Evolutionary conservation across 192 early-diverging fungal species (phyloP), one percentile per base, ranked within the genome.

Genomic region (Coemansia sp.): DNA sequence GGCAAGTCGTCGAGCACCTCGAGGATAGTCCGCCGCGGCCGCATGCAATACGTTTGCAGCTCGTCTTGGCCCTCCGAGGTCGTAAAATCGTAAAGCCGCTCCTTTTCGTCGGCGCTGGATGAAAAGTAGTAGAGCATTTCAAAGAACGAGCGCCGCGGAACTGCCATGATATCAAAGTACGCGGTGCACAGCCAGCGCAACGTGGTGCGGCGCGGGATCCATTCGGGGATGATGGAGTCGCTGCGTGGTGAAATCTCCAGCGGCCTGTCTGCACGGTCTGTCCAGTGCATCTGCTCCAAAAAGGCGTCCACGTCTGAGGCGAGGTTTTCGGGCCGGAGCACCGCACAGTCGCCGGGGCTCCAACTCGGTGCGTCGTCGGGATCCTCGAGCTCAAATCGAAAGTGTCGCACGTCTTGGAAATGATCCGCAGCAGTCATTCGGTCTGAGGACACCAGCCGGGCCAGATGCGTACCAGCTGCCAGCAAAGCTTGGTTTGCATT

Each of bases 341-440:
- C 79, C 23, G 87, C 81, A 12, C 93, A 84, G 74, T 96, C 93
- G 9, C 93, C 94, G 7, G 94, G 84, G 12, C 66, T 31, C 54
- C 59, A 76, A 15, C 2, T 20, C 8, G 67, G 42, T 17, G 10
- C 22, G 2, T 12, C 12, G 38, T 40, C 43, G 15, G 48, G 36
- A 11, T 62, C 60, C 12, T 62, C 64, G 7, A 82, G 57, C 21
- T 54, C 46, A n/a, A 95, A 80, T 30, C 73, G 82, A 6, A 97
- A 54, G 56, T 88, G 89, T 15, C 91, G 80, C n/a, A 98, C 90
- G 67, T 97, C 93, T 71, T 97, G 94, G 64, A 91, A 93, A 61
- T 97, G 94, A 30, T 85, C 83, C 2, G 35, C 15, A 1, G 85
- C 57, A 0, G 94, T 94, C 21, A 97, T 79, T 8, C 92, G 70